Conservation (phyloP, 129 eudicot species). For the Helianthus tuberosus region DNA sequence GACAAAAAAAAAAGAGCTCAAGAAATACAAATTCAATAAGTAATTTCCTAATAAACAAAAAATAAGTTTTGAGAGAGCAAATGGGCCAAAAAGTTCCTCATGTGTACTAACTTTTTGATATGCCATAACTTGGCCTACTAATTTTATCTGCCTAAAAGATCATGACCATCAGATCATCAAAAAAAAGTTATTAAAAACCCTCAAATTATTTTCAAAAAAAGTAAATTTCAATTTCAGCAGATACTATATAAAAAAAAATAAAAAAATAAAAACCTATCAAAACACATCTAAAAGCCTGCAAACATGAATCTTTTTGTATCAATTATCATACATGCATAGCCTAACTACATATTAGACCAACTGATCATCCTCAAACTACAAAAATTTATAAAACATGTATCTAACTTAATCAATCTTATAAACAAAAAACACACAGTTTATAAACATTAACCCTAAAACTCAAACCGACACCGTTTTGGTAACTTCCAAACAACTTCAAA, state of each 20-base stretch:
- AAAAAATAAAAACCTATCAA: neutral
- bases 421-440: too few species aligned
- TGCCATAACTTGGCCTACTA: neutral
- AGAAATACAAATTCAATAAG: neutral
- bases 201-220: neutral
- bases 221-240: neutral
- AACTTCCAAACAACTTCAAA: too few species aligned
- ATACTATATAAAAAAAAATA: neutral
- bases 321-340: neutral
- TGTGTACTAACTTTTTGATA: neutral
- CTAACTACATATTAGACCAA: neutral
- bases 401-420: too few species aligned
- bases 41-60: neutral
- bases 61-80: neutral
- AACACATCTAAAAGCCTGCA: neutral
- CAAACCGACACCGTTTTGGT: too few species aligned
- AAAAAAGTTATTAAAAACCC: neutral
- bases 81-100: neutral
- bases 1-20: neutral
- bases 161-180: neutral
- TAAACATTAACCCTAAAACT: too few species aligned
- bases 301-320: neutral
- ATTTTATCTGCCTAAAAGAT: neutral
- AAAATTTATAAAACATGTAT: too few species aligned
- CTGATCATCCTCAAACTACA: neutral